Evolutionary conservation across 2,329 filamentous ascomycete genomes (phyloP).

Genomic region (Fusarium sp.): DNA sequence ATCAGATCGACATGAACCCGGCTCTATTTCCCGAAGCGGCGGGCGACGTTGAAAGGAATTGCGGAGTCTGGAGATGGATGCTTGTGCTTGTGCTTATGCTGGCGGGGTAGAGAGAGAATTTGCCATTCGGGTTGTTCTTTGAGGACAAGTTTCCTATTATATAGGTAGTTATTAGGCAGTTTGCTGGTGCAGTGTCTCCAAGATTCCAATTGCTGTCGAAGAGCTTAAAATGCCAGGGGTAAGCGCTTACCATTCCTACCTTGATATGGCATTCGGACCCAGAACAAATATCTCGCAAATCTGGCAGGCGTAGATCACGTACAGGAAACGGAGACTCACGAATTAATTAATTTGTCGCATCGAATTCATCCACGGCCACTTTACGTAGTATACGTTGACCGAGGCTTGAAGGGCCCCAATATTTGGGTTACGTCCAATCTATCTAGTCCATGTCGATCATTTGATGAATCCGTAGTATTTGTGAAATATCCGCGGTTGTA

Average conservation of each 20-base stretch:
- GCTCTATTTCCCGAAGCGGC: constrained; percentile 34
- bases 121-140: constrained; percentile 10
- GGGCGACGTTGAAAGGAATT: constrained; percentile 16
- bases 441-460: constrained; percentile 11
- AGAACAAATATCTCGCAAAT: constrained; percentile 8
- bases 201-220: background rate
- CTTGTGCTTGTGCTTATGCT: constrained; percentile 6
- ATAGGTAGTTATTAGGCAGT: background rate
- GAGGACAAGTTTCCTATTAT: background rate
- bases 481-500: background rate
- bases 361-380: constrained; percentile 3
- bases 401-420: background rate
- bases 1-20: constrained; percentile 34
- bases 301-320: constrained; percentile 12
- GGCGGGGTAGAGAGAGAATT: constrained; percentile 26
- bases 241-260: background rate
- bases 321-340: background rate
- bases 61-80: background rate
- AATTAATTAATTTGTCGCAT: constrained; percentile 17
- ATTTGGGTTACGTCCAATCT: constrained; percentile 11
- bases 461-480: constrained; percentile 3
- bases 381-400: background rate
- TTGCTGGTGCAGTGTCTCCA: background rate
- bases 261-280: background rate
- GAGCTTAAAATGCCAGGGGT: background rate